Conservation (phyloP, 2,329 filamentous ascomycete genomes). For the Stemphylium beticola region DNA sequence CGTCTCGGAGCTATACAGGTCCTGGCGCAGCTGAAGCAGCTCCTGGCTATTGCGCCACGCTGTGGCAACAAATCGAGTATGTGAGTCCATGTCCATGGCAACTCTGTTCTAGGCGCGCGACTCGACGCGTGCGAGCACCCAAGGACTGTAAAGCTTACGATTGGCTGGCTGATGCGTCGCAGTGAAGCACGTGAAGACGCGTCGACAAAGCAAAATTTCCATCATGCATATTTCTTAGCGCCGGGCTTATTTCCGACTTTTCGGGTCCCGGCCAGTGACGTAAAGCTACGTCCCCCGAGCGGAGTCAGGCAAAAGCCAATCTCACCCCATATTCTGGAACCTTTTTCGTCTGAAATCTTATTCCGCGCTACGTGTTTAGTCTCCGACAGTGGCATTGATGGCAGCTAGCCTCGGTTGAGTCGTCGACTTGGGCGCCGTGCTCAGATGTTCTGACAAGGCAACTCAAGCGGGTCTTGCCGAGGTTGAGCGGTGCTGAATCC, state of each 20-base stretch:
- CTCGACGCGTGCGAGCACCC: neutral
- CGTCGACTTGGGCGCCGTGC: neutral
- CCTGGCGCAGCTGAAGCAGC: constrained; percentile 68
- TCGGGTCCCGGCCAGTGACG: constrained; percentile 2
- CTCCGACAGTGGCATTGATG: neutral
- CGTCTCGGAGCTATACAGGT: constrained; percentile 63
- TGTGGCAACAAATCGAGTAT: constrained; percentile 16
- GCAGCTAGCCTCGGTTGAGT: neutral
- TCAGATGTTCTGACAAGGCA: constrained; percentile 5
- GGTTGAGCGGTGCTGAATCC: constrained; percentile 5
- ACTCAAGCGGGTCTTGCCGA: constrained; percentile 16
- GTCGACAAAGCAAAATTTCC: neutral
- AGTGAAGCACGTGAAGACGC: constrained; percentile 13
- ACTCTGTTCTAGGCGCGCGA: neutral
- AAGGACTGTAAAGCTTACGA: constrained; percentile 2
- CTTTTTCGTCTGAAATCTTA: constrained; percentile 10
- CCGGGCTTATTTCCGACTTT: neutral
- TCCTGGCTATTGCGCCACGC: constrained; percentile 69
- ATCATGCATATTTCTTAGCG: neutral
- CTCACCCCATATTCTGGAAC: constrained; percentile 15
- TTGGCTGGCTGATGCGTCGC: constrained; percentile 14
- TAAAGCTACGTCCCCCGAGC: neutral
- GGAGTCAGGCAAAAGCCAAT: neutral
- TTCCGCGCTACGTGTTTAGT: constrained; percentile 11
- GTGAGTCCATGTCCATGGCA: constrained; percentile 19